Evolutionary conservation across 2,329 filamentous ascomycete genomes (phyloP), one percentile per base, ranked within the genome.

Genomic region (Orbilia ellipsospora): DNA sequence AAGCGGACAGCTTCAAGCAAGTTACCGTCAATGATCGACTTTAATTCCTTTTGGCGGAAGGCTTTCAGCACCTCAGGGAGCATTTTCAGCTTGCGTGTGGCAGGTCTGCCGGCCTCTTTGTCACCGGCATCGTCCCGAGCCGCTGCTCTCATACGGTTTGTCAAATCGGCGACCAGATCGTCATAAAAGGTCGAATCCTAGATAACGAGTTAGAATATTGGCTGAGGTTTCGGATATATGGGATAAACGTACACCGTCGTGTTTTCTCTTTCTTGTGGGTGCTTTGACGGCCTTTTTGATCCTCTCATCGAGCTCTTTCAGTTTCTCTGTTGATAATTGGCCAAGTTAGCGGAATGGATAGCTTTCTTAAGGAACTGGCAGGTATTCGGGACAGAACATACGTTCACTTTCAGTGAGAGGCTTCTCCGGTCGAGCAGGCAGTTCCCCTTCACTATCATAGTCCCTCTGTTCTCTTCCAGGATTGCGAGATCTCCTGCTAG

Each of bases 1-100:
- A 96, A 98, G 81, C 94, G 93, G 80, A 99, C 93, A 13, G 94
- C 92, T 83, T 96, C 93, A 45, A 99, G 85, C 77, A 99, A 91
- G 84, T 98, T 97, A 81, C 91, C 96, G 81, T 99, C 95, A 55
- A 80, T 75, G 48, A 73, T 78, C 0, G 94, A 94, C 79, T 97
- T 94, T 48, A 97, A 89, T 59, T 92, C 93, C 82, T 94, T 96
- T 80, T 93, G 92, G 82, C 96, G 97, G 74, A 99, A 87, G 18
- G 98, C 86, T 51, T 90, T 89, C 55, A 94, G 90, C 13, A 99
- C 95, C 81, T 97, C 91, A 0, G 94, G 94, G 15, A 99, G 88
- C 79, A 99, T 90, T 84, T 94, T 93, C 54, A 99, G 88, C 85
- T 99, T 99, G 84, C 96, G 90, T 73, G 93, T 88, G 31, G 95